These are phyloP conservation scores for Carex pumila DNA, from an alignment of 176 grass and related monocot genomes.

Conservation along the genomic window DNA sequence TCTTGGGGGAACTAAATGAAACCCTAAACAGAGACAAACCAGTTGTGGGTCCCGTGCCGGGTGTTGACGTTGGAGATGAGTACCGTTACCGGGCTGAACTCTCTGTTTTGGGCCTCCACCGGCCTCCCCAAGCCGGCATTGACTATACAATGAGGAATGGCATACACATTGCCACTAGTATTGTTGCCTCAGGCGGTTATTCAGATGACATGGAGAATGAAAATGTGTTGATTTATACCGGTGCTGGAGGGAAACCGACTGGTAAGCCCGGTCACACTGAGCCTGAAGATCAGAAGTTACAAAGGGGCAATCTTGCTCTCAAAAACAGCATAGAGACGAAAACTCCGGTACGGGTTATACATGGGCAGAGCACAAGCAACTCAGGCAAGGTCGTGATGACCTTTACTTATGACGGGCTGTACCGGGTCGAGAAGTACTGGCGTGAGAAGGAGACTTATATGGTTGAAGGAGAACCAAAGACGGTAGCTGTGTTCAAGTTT, in stretches of 20 bases:
- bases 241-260: slow-evolving; percentile 8
- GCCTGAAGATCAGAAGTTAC: slow-evolving; percentile 57
- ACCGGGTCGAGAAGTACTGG: slow-evolving; percentile 35
- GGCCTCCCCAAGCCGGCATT: slow-evolving; percentile 8
- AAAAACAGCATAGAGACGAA: slow-evolving; percentile 43
- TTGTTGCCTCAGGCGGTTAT: slow-evolving; percentile 16
- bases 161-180: background rate
- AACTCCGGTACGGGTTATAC: slow-evolving; percentile 56
- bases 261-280: background rate
- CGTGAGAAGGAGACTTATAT: background rate
- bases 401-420: slow-evolving; percentile 80
- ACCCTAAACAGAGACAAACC: background rate
- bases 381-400: slow-evolving; percentile 30
- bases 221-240: slow-evolving; percentile 19
- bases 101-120: slow-evolving; percentile 5
- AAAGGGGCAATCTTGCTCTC: slow-evolving; percentile 70
- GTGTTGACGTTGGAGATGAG: slow-evolving; percentile 15
- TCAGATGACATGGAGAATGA: background rate
- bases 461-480: slow-evolving; percentile 32
- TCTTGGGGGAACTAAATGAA: background rate
- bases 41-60: background rate
- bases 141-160: background rate
- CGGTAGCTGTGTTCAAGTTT: slow-evolving; percentile 58
- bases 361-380: slow-evolving; percentile 28
- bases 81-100: slow-evolving; percentile 17